Evolutionary conservation across 1,284 basidiomycete species (phyloP).

Genomic region (Mixia osmundae): DNA sequence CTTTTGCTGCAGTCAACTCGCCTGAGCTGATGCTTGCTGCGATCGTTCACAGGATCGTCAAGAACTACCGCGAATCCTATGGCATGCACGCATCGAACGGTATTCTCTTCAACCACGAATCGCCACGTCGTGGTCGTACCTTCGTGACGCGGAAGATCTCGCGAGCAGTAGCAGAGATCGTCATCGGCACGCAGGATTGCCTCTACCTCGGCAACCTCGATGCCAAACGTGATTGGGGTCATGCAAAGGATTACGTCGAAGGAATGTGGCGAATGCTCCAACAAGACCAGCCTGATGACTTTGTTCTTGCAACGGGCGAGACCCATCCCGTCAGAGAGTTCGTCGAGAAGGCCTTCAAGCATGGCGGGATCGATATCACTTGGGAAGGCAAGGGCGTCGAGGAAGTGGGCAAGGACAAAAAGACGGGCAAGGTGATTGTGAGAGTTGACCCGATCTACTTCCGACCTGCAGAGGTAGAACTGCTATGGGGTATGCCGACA

Average conservation of each 20-base stretch:
- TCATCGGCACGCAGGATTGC: constrained; percentile 55
- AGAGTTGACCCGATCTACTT: constrained; percentile 39
- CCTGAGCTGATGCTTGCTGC: constrained; percentile 37
- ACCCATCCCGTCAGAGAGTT: constrained; percentile 75
- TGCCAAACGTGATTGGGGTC: constrained; percentile 80
- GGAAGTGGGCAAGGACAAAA: constrained; percentile 44
- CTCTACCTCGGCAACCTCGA: constrained; percentile 76
- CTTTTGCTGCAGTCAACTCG: constrained; percentile 43
- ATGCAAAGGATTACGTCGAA: constrained; percentile 34
- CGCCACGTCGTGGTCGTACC: constrained; percentile 64
- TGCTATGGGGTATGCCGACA: constrained; percentile 51
- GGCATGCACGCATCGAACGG: constrained; percentile 57
- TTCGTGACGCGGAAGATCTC: constrained; percentile 85
- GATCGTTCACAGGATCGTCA: constrained; percentile 73
- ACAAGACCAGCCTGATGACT: constrained; percentile 53
- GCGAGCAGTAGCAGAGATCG: constrained; percentile 68
- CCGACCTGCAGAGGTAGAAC: constrained; percentile 64
- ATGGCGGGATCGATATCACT: constrained; percentile 40
- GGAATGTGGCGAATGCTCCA: constrained; percentile 92
- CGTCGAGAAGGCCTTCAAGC: constrained; percentile 54
- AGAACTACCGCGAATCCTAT: constrained; percentile 79
- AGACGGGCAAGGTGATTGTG: constrained; percentile 44
- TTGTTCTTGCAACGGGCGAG: constrained; percentile 75
- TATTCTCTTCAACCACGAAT: constrained; percentile 57
- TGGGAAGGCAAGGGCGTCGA: constrained; percentile 51